Base-by-base conservation (phyloP, 495 filamentous ascomycete species). In the Tuber microsphaerosporum region DNA sequence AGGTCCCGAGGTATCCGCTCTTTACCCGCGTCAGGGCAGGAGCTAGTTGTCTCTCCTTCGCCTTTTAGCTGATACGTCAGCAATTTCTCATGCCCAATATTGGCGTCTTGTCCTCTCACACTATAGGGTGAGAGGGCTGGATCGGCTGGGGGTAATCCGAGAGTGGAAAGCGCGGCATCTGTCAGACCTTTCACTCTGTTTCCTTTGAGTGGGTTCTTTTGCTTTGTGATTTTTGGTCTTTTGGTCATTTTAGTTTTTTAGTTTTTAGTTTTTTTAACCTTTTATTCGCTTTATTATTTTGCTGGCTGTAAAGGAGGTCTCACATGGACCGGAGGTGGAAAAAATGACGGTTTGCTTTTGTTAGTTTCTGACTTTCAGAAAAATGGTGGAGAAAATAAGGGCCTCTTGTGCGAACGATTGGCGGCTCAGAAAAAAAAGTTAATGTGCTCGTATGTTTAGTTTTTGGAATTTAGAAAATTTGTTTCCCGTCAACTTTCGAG, bases 141-240 rank as follows among this genome's bases (percentile, higher is more conserved):
- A 65, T 65, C 56, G 31, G 56, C 56, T 65, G 56, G 56, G 56
- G 56, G 56, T 65, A 65, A 14, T 65, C n/a, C 26, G 56, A 65
- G 56, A 3, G 56, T 65, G 26, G 56, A 65, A 65, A 31, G 56
- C 56, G 22, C 6, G 48, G 48, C 48, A 56, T 26, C 22, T 56
- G 22, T n/a, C 56, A 5, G 56, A 26, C 48, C 26, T 31, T 31
- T 65, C 56, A 65, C 56, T 65, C 56, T 65, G 56, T 65, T 65
- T 65, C 26, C 26, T 65, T 65, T 14, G 56, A 65, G 56, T 65
- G n/a, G 26, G 56, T 65, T 65, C 26, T 26, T 26, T 1, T 1
- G 9, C 14, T 46, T 46, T 46, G 31, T 61, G 10, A 5, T 31
- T 7, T 1, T 31, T 31, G 16, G 31, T 31, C 16, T 61, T 61